Percentiles rank a stretch among this genome's conserved stretches.
These are phyloP conservation scores for Salix exigua DNA, from an alignment of 345 rosid species.

Conservation along the genomic window DNA sequence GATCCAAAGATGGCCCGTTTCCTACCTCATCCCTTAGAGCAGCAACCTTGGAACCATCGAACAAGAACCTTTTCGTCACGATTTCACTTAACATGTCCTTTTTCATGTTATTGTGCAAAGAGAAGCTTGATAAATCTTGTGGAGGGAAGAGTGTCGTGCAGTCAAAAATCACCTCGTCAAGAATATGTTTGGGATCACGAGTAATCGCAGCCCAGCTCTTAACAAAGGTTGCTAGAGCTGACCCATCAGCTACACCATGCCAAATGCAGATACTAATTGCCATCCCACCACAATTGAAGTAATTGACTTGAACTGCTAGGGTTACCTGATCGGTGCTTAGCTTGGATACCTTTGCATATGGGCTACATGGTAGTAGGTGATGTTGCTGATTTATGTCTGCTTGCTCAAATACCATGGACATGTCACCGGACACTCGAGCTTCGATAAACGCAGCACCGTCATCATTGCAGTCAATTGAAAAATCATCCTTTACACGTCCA, in stretches of 20 bases:
- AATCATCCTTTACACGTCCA: neutral
- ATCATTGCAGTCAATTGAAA: conserved; percentile 9
- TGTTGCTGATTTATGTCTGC: neutral
- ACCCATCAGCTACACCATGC: conserved; percentile 16
- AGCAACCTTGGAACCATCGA: conserved; percentile 12
- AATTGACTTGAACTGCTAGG: conserved; percentile 6
- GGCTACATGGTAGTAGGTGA: conserved; percentile 1
- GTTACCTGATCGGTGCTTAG: neutral
- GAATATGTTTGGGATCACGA: neutral
- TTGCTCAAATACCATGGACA: neutral
- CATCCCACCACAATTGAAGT: conserved; percentile 21
- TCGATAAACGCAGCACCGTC: neutral
- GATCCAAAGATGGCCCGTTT: neutral
- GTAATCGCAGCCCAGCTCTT: conserved; percentile 10
- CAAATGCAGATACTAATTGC: conserved; percentile 12
- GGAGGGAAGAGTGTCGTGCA: conserved; percentile 26
- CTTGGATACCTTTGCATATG: neutral
- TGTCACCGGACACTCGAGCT: neutral
- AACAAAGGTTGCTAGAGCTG: neutral
- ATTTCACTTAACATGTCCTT: neutral
- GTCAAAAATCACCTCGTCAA: conserved; percentile 10
- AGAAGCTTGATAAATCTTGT: conserved; percentile 1
- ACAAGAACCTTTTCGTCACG: conserved; percentile 20
- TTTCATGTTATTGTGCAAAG: neutral
- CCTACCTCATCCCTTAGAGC: conserved; percentile 8